phyloP scores from a whole-genome alignment of 2,329 filamentous ascomycete species.

The Fusarium redolens region DNA sequence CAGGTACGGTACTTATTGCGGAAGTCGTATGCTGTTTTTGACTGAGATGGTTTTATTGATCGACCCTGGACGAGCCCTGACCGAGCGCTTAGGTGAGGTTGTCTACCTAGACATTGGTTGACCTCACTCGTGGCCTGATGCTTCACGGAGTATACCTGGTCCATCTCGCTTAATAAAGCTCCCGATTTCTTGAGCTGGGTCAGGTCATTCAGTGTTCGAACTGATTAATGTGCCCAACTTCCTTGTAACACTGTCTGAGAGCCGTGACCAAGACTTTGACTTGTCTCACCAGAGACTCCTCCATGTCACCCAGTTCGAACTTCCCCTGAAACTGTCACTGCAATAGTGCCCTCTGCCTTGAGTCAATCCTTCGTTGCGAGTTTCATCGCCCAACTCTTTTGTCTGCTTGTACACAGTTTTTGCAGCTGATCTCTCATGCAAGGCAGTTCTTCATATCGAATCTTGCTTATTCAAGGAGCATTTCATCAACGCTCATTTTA shows the following conservation, averaged over 20 bases:
- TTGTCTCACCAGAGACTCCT: slow-evolving; percentile 5
- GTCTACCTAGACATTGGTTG: background rate
- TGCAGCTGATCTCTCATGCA: background rate
- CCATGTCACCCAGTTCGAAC: background rate
- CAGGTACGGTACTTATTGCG: slow-evolving; percentile 1
- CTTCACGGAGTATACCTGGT: background rate
- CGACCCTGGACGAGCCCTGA: background rate
- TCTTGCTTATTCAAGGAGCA: background rate
- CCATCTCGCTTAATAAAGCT: background rate
- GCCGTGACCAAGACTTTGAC: background rate
- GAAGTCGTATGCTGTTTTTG: background rate
- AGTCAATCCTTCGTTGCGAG: background rate
- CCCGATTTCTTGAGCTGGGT: background rate
- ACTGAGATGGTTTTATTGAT: background rate
- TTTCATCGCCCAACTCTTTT: background rate
- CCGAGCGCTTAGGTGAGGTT: background rate
- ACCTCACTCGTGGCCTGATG: background rate
- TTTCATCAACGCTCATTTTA: background rate
- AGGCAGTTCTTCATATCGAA: background rate
- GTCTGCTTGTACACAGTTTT: background rate
- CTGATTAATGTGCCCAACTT: slow-evolving; percentile 11
- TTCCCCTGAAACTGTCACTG: background rate
- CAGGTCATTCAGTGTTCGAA: background rate
- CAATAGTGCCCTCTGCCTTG: background rate
- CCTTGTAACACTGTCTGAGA: slow-evolving; percentile 1